phyloP scores from a whole-genome alignment of 179 eudicot species.

The Vitellaria paradoxa region DNA sequence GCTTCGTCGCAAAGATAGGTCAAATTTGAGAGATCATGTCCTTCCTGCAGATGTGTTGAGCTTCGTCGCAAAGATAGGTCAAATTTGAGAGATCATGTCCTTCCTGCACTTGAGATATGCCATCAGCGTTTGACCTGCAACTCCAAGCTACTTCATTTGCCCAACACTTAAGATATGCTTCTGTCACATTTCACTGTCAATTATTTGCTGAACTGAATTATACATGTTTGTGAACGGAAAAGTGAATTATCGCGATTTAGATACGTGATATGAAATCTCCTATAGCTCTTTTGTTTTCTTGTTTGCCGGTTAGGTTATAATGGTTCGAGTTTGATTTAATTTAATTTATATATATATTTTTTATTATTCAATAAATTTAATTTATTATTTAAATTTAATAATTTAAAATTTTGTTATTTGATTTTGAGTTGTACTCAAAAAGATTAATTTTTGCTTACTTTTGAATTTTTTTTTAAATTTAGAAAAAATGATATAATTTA shows the following conservation, averaged over 20 bases:
- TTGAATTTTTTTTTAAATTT: too few species aligned
- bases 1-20: constrained; percentile 66
- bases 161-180: constrained; percentile 75
- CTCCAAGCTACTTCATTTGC: constrained; percentile 76
- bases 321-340: too few species aligned
- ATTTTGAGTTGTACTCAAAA: too few species aligned
- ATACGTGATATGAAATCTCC: not conserved
- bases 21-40: constrained; percentile 50
- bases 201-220: not conserved
- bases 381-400: too few species aligned
- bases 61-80: constrained; percentile 71
- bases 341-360: too few species aligned
- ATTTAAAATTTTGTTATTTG: too few species aligned
- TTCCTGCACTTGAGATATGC: too few species aligned
- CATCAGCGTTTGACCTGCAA: constrained; percentile 21
- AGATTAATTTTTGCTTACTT: too few species aligned
- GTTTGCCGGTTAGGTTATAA: too few species aligned
- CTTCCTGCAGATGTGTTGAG: constrained; percentile 79
- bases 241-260: not conserved
- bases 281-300: not conserved
- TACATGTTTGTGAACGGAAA: not conserved
- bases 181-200: constrained; percentile 4
- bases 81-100: constrained; percentile 52
- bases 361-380: too few species aligned
- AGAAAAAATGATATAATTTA: too few species aligned